Evolutionary conservation across 441 rosid species (phyloP).

Genomic region (Arabidopsis hybrid): DNA sequence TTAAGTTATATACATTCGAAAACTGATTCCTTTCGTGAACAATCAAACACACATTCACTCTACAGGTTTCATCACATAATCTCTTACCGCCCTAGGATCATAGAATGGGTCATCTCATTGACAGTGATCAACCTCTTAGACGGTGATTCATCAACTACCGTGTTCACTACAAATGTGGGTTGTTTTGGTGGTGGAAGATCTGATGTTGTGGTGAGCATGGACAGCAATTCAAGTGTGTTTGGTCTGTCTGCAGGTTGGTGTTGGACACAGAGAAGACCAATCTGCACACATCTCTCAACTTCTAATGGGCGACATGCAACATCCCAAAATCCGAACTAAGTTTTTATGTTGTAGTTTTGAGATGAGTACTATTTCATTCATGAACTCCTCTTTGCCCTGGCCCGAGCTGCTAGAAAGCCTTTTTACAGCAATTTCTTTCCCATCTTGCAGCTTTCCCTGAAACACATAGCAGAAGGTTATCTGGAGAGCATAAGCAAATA

Average conservation of each 20-base stretch:
- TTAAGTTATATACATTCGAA: background rate
- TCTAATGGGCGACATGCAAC: conserved; percentile 31
- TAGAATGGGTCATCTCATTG: conserved; percentile 28
- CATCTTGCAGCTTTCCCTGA: conserved; percentile 38
- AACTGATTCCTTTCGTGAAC: background rate
- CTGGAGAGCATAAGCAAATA: background rate
- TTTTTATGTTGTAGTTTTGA: conserved; percentile 58
- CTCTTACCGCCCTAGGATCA: conserved; percentile 14
- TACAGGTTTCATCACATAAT: background rate
- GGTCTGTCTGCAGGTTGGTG: conserved; percentile 32
- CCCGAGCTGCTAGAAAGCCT: conserved; percentile 41
- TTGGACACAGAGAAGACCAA: conserved; percentile 36
- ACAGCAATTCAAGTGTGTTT: conserved; percentile 8
- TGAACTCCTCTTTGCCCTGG: conserved; percentile 44
- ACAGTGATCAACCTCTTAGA: conserved; percentile 7
- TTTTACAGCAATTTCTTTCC: conserved; percentile 45
- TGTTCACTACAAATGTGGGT: conserved; percentile 33
- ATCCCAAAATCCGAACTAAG: conserved; percentile 53
- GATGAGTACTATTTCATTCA: conserved; percentile 54
- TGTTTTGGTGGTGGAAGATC: conserved; percentile 38
- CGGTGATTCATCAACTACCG: background rate
- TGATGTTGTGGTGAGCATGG: conserved; percentile 36
- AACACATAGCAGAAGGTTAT: conserved; percentile 1
- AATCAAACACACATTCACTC: background rate
- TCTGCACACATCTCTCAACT: conserved; percentile 36